Evolutionary conservation across 345 rosid genomes (phyloP), one percentile per base, ranked within the genome.

Genomic region (Mangifera indica): DNA sequence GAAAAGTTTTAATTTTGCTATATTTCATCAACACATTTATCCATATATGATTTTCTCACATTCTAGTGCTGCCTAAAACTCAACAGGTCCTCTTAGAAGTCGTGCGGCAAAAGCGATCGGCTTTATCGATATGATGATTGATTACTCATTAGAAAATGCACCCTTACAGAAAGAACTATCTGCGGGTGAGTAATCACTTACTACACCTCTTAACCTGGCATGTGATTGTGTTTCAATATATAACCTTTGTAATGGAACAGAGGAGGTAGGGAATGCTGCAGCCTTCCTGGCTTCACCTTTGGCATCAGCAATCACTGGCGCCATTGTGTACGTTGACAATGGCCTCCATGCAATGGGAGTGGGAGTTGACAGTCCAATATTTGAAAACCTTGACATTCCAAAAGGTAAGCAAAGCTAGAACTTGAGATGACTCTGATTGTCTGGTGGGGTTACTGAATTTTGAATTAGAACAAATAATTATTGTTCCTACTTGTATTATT

Each of bases 311-410:
- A 88, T 95, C 66, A 95, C 97, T 0, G 97, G 98, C 46, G 88
- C 97, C 8, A 89, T 92, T 45, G 74, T 92, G 55, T 92, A 92
- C 13, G 99, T 91, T 0, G 99, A 92, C 87, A 95, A 95, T 76
- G 99, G 99, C 67, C 88, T 94, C 59, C 90, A 92, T 60, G 92
- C 97, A 46, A 94, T 94, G 98, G 98, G 95, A 2, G 95, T 94
- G 2, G 92, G 93, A 55, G 74, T 92, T 2, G 98, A 94, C 82
- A 94, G 98, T 77, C 98, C 98, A 0, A 79, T 87, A 48, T 87
- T 94, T 57, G 81, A 85, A 69, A 93, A 84, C 72, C 97, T 92
- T n/a, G 69, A 85, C 82, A 89, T 83, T 73, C 86, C 91, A 10
- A 84, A 81, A 66, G 81, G 62, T 73, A 72, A 81, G 70, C 87